Conservation (phyloP, 495 filamentous ascomycete genomes). For the Penicillium paxilli region DNA sequence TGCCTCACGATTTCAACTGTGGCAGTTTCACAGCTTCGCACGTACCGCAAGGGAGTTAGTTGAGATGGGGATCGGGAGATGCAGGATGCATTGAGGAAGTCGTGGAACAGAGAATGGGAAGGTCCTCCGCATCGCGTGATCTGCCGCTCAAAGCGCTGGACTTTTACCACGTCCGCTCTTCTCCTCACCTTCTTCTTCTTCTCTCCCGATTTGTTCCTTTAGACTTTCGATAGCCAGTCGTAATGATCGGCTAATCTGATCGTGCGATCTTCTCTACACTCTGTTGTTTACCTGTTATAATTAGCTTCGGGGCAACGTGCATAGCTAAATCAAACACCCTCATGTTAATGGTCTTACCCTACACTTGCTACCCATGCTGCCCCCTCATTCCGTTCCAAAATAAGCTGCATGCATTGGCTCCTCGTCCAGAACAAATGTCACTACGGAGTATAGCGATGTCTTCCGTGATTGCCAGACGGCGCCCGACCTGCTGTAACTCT, state of each 20-base stretch:
- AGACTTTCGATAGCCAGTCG: background rate
- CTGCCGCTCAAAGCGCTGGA: too few species aligned
- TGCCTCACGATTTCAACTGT: constrained; percentile 6
- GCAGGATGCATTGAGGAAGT: constrained; percentile 12
- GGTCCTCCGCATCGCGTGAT: constrained; percentile 7
- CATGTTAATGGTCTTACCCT: constrained; percentile 1
- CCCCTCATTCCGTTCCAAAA: constrained; percentile 10
- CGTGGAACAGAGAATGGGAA: constrained; percentile 15
- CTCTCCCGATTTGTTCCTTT: background rate
- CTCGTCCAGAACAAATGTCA: constrained; percentile 3
- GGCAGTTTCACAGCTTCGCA: background rate
- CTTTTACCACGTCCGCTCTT: constrained; percentile 10
- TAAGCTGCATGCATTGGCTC: constrained; percentile 22
- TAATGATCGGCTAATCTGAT: constrained; percentile 15
- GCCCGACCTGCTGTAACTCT: constrained; percentile 13
- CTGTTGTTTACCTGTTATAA: too few species aligned
- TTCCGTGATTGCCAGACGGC: constrained; percentile 4
- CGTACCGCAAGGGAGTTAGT: constrained; percentile 20
- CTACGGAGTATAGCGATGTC: constrained; percentile 15
- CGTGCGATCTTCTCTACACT: background rate
- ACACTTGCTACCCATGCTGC: background rate
- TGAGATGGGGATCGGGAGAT: constrained; percentile 15
- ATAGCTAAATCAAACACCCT: background rate
- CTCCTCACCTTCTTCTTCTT: background rate
- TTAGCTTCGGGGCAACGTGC: too few species aligned